Evolutionary conservation across 1,139 yeast species (phyloP), one percentile per base, ranked within the genome.

Genomic region (Blastobotrys persicus): DNA sequence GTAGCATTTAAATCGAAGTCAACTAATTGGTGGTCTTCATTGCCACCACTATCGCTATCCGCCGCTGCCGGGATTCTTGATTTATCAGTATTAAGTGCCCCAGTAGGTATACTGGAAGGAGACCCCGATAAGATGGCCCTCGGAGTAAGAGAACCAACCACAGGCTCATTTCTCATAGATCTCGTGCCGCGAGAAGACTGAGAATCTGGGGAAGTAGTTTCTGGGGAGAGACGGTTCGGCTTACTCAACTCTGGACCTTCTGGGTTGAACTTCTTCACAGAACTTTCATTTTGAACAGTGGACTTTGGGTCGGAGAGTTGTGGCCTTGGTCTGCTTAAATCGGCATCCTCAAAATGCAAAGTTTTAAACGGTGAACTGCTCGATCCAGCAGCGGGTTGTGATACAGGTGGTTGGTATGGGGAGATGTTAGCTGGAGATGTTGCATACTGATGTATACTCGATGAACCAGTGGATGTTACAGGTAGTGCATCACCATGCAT

Each of bases 1-100:
- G 42, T 44, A 14, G 53, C 46, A 42, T 59, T 59, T 6, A 60
- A 51, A 26, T 60, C 64, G 9, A 59, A 47, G 33, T 57, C 60
- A 4, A 56, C 59, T 11, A 59, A 45, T 13, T 51, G 54, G 7
- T 47, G 50, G 12, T 53, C 53, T 11, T 39, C 44, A n/a, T 44
- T 38, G 13, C 45, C 42, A 1, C 44, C 50, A 26, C 47, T 44
- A 32, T 47, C 50, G 16, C 50, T 47, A 6, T 17, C 5, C n/a
- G 28, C 13, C 3, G 41, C 17, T 13, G 41, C 4, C 4, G 41
- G 26, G n/a, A 18, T 12, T 4, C 41, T 11, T 12, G 41, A 37
- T 14, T 37, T 37, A 28, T 37, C 41, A 18, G 19, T 37, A 4
- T 19, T 4, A 11, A 37, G 28, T 4, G 41, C 41, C 11, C 41